A percentile compares a stretch with the other conserved stretches of the same genome.
Evolutionary conservation across 2,329 filamentous ascomycete species (phyloP).

Genomic region (Aspergillus proliferans): DNA sequence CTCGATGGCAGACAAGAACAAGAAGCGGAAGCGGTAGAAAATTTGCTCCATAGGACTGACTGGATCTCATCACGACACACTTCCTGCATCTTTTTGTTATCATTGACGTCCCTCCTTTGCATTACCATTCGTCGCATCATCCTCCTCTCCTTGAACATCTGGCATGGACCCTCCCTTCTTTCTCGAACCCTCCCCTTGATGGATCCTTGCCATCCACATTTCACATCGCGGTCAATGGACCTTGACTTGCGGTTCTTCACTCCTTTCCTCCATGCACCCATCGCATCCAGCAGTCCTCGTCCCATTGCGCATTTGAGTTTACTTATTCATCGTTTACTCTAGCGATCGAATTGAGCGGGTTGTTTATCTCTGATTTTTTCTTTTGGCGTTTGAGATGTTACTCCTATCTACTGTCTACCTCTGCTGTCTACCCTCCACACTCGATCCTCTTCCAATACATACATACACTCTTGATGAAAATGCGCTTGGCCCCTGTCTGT

Average conservation of each 20-base stretch:
- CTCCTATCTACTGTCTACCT: slow-evolving; percentile 5
- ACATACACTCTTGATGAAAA: not conserved
- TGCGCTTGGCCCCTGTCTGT: not conserved
- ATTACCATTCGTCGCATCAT: not conserved
- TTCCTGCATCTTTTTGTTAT: not conserved
- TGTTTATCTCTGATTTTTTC: slow-evolving; percentile 15
- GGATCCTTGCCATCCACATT: not conserved
- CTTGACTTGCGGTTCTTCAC: not conserved
- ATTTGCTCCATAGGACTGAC: not conserved
- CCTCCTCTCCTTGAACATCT: not conserved
- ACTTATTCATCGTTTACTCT: slow-evolving; percentile 22
- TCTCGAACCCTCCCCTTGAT: not conserved
- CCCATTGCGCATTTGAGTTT: slow-evolving; percentile 10
- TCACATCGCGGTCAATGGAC: not conserved
- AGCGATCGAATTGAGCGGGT: slow-evolving; percentile 27
- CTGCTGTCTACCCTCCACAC: not conserved
- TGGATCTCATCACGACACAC: not conserved
- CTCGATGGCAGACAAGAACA: slow-evolving; percentile 52
- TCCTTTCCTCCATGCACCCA: not conserved
- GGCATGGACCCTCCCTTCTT: not conserved
- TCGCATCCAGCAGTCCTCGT: slow-evolving; percentile 3
- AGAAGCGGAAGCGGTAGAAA: slow-evolving; percentile 61
- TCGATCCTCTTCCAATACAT: not conserved
- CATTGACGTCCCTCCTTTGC: not conserved
- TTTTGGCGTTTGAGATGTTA: slow-evolving; percentile 16